Percentiles rank a stretch among this genome's conserved stretches.
These are phyloP conservation scores for Monosporascus sp. DNA, from an alignment of 2,329 filamentous ascomycete species.

Conservation along the genomic window DNA sequence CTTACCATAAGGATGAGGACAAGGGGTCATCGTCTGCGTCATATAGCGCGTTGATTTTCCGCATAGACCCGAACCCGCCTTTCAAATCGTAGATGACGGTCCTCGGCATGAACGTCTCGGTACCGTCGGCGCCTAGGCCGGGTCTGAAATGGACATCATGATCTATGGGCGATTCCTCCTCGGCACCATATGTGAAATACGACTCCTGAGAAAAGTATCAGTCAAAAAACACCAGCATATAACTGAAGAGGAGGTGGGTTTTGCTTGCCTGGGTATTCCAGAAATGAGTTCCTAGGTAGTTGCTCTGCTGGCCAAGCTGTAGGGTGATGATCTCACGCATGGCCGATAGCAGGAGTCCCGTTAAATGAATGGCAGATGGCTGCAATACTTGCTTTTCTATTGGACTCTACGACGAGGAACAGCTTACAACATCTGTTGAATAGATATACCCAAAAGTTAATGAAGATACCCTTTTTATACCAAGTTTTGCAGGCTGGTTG, in stretches of 20 bases:
- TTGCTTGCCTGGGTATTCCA: constrained; percentile 80
- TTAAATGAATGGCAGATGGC: not conserved
- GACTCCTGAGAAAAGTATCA: constrained; percentile 64
- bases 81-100: constrained; percentile 94
- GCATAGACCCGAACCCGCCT: constrained; percentile 82
- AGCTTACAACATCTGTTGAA: too few species aligned
- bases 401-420: too few species aligned
- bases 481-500: not conserved
- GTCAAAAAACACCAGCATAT: constrained; percentile 4
- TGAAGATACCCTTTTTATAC: too few species aligned
- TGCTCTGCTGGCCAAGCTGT: constrained; percentile 87
- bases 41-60: constrained; percentile 85
- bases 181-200: constrained; percentile 81
- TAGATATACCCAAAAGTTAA: too few species aligned
- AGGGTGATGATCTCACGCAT: constrained; percentile 97
- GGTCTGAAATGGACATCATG: constrained; percentile 86
- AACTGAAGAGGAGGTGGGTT: not conserved
- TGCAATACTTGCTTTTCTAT: not conserved
- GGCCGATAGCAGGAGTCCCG: not conserved
- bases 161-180: constrained; percentile 63
- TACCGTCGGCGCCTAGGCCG: constrained; percentile 74
- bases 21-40: constrained; percentile 40
- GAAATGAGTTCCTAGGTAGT: constrained; percentile 92
- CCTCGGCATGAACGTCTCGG: constrained; percentile 87
- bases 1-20: constrained; percentile 35